Evolutionary conservation across 1,139 yeast genomes (phyloP).

Genomic region (Yamadazyma spencermartinsiae): DNA sequence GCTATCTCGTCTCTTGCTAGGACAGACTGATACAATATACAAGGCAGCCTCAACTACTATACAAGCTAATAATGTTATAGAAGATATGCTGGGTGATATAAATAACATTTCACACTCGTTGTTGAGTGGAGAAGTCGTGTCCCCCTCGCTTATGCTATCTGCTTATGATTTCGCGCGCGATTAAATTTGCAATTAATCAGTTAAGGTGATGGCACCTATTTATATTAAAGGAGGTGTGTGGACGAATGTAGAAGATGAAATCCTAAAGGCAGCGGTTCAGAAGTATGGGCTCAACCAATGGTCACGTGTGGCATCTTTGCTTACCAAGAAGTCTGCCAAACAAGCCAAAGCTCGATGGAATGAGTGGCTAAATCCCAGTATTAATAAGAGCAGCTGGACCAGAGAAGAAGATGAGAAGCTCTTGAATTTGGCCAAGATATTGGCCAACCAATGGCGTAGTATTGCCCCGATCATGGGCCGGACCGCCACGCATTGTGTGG

Average conservation of each 20-base stretch:
- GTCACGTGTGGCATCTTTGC: constrained; percentile 86
- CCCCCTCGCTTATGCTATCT: too few species aligned
- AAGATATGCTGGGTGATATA: too few species aligned
- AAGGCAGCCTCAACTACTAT: too few species aligned
- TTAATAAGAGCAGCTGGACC: constrained; percentile 68
- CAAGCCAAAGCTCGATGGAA: constrained; percentile 95
- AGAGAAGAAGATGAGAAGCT: constrained; percentile 75
- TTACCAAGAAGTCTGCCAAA: constrained; percentile 83
- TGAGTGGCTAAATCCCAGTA: constrained; percentile 80
- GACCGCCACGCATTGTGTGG: constrained; percentile 88
- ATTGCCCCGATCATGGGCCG: constrained; percentile 79
- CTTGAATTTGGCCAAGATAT: constrained; percentile 60
- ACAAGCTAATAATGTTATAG: too few species aligned
- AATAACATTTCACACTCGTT: too few species aligned
- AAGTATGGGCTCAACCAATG: constrained; percentile 94
- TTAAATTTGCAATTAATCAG: background rate
- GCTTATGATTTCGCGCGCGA: background rate
- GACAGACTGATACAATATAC: too few species aligned
- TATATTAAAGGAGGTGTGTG: constrained; percentile 88
- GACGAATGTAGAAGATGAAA: constrained; percentile 91
- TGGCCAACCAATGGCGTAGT: constrained; percentile 95
- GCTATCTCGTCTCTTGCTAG: too few species aligned
- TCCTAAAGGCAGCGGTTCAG: constrained; percentile 84
- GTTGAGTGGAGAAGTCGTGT: too few species aligned
- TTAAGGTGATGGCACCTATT: constrained; percentile 50